A percentile compares a stretch with the other conserved stretches of the same genome.
Evolutionary conservation across 23 red algal genomes (phyloP).

Genomic region (Gracilaria vermiculophylla): DNA sequence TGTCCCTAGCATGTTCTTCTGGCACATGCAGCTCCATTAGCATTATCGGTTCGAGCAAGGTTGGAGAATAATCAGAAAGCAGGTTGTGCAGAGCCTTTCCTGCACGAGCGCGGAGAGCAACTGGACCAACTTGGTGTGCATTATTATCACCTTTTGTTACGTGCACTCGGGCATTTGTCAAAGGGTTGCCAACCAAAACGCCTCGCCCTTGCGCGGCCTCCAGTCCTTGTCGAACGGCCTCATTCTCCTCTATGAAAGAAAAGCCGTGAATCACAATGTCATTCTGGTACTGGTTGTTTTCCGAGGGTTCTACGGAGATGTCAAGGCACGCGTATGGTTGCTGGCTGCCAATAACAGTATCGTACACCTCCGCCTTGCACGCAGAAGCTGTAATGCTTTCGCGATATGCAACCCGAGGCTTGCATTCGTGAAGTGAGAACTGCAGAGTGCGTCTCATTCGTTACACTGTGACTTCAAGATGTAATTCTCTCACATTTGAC

Average conservation of each 20-base stretch:
- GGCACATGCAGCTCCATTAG: slow-evolving; percentile 39
- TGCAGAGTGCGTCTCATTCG: slow-evolving; percentile 43
- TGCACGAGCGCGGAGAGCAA: slow-evolving; percentile 61
- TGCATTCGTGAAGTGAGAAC: slow-evolving; percentile 29
- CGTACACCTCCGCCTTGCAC: slow-evolving; percentile 18
- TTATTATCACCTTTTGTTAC: neutral
- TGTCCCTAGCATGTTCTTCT: slow-evolving; percentile 15
- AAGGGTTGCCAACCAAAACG: slow-evolving; percentile 40
- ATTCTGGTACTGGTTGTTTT: slow-evolving; percentile 28
- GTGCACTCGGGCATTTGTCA: slow-evolving; percentile 25
- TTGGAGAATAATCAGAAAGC: neutral
- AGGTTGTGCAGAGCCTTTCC: slow-evolving; percentile 43
- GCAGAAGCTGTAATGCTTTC: slow-evolving; percentile 51
- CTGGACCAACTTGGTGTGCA: neutral
- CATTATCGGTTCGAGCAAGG: slow-evolving; percentile 70
- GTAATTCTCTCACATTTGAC: slow-evolving; percentile 87
- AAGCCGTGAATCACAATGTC: slow-evolving; percentile 22
- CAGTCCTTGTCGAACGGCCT: too few relatives aligned
- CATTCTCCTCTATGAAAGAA: neutral
- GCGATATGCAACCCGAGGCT: slow-evolving; percentile 74
- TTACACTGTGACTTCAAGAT: slow-evolving; percentile 79
- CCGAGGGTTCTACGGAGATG: too few relatives aligned
- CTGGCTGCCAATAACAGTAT: slow-evolving; percentile 39
- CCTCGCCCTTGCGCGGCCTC: slow-evolving; percentile 69
- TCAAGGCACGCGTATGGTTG: slow-evolving; percentile 43